A percentile compares a stretch with the other conserved stretches of the same genome.
These are phyloP conservation scores for Pichia sorboxylosa DNA, from an alignment of 1,139 yeast species.

Conservation along the genomic window DNA sequence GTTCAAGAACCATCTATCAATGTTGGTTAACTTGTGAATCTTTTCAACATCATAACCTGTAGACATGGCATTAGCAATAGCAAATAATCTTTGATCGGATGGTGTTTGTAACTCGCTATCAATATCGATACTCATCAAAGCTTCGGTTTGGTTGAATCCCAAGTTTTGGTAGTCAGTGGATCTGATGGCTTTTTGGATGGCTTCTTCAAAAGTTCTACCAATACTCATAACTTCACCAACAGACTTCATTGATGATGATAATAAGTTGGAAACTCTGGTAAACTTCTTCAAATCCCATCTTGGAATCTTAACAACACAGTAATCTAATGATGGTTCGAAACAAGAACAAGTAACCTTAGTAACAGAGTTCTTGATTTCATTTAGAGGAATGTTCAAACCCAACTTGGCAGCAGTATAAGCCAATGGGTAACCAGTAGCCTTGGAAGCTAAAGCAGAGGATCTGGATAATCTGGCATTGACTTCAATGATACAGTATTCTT, in stretches of 20 bases:
- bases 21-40: slow-evolving; percentile 84
- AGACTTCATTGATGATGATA: slow-evolving; percentile 94
- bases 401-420: slow-evolving; percentile 97
- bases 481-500: slow-evolving; percentile 94
- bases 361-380: slow-evolving; percentile 86
- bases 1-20: slow-evolving; percentile 94
- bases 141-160: slow-evolving; percentile 85
- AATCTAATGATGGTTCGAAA: slow-evolving; percentile 95
- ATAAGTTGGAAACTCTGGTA: slow-evolving; percentile 78
- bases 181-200: slow-evolving; percentile 94
- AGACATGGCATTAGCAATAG: slow-evolving; percentile 83
- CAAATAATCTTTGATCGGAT: slow-evolving; percentile 91
- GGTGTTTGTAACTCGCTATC: slow-evolving; percentile 91
- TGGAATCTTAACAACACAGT: slow-evolving; percentile 96
- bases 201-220: slow-evolving; percentile 96
- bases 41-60: slow-evolving; percentile 85
- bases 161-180: slow-evolving; percentile 91
- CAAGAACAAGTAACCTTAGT: slow-evolving; percentile 94
- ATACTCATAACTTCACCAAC: slow-evolving; percentile 99
- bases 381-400: slow-evolving; percentile 86
- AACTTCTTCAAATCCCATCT: slow-evolving; percentile 98
- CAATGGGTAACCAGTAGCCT: slow-evolving; percentile 97
- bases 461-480: slow-evolving; percentile 96
- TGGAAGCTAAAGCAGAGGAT: slow-evolving; percentile 96
- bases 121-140: slow-evolving; percentile 78